Evolutionary conservation across 163 green algal genomes (phyloP).

Genomic region (Chlamydomonas reinhardtii): DNA sequence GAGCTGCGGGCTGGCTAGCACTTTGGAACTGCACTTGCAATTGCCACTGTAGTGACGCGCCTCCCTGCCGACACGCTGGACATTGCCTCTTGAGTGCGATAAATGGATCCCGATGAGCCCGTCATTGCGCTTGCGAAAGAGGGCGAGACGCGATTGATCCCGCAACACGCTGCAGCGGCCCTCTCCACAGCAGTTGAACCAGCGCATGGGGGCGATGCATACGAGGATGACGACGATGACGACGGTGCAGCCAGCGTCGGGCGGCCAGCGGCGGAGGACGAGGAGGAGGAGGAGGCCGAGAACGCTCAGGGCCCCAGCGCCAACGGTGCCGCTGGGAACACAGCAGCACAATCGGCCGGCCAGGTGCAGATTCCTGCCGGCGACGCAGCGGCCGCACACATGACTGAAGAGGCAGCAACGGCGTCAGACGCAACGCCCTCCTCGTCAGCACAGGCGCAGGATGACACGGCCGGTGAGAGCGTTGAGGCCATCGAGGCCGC

Average conservation of each 20-base stretch:
- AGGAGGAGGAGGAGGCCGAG: not conserved
- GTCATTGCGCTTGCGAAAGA: not conserved
- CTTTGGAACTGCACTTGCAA: too few relatives aligned
- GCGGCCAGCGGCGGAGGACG: not conserved
- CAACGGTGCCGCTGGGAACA: not conserved
- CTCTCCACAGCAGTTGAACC: not conserved
- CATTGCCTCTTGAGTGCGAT: too few relatives aligned
- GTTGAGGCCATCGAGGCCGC: slow-evolving; percentile 42
- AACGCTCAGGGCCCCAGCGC: not conserved
- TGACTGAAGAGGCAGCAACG: not conserved
- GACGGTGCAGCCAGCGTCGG: slow-evolving; percentile 25
- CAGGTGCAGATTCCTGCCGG: too few relatives aligned
- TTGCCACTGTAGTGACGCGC: too few relatives aligned
- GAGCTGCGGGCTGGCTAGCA: too few relatives aligned
- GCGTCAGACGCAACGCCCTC: not conserved
- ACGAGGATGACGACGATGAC: slow-evolving; percentile 18
- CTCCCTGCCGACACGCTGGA: too few relatives aligned
- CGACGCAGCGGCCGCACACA: not conserved
- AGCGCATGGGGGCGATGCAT: not conserved
- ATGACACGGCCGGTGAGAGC: not conserved
- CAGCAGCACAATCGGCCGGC: not conserved
- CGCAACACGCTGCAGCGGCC: not conserved
- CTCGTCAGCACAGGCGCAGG: too few relatives aligned
- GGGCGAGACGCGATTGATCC: not conserved
- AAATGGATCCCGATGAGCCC: not conserved